Conservation (phyloP, 768 basidiomycete species). For the Botryobasidium botryosum region DNA sequence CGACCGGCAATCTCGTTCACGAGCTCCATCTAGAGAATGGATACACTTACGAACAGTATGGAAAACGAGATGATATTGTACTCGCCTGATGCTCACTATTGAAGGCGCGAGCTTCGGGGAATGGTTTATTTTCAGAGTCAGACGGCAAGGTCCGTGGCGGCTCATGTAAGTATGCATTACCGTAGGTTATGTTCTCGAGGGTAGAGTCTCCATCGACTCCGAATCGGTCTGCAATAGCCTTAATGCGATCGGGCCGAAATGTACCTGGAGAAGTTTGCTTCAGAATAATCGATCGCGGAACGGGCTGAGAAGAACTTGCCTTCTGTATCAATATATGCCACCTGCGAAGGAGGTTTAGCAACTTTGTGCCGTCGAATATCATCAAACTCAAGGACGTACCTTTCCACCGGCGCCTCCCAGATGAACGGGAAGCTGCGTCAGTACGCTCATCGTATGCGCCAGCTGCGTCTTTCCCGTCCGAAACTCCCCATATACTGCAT, state of each 20-base stretch:
- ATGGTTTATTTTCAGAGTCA: no score
- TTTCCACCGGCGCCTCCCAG: slow-evolving; percentile 85
- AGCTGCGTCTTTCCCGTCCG: slow-evolving; percentile 93
- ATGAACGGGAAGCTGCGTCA: slow-evolving; percentile 75
- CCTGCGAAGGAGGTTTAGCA: slow-evolving; percentile 27
- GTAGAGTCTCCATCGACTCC: slow-evolving; percentile 82
- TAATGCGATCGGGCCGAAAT: slow-evolving; percentile 86
- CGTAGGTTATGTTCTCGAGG: slow-evolving; percentile 83
- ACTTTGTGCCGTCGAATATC: neutral
- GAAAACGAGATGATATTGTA: neutral
- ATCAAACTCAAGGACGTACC: slow-evolving; percentile 22
- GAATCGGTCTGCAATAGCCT: slow-evolving; percentile 80
- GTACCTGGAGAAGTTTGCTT: slow-evolving; percentile 35
- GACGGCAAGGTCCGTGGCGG: no score
- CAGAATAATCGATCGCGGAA: slow-evolving; percentile 16
- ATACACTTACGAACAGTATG: neutral
- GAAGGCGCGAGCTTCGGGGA: slow-evolving; percentile 54
- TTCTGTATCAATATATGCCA: slow-evolving; percentile 87
- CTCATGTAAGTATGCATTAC: slow-evolving; percentile 20
- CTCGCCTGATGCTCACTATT: slow-evolving; percentile 82
- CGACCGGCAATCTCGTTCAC: slow-evolving; percentile 79
- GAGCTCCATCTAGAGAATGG: slow-evolving; percentile 48
- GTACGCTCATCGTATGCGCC: slow-evolving; percentile 87
- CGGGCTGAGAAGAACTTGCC: slow-evolving; percentile 27
- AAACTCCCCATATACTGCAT: slow-evolving; percentile 82